Base-by-base conservation (phyloP, 352 stramenopile genomes). In the Globisporangium spiculum region DNA sequence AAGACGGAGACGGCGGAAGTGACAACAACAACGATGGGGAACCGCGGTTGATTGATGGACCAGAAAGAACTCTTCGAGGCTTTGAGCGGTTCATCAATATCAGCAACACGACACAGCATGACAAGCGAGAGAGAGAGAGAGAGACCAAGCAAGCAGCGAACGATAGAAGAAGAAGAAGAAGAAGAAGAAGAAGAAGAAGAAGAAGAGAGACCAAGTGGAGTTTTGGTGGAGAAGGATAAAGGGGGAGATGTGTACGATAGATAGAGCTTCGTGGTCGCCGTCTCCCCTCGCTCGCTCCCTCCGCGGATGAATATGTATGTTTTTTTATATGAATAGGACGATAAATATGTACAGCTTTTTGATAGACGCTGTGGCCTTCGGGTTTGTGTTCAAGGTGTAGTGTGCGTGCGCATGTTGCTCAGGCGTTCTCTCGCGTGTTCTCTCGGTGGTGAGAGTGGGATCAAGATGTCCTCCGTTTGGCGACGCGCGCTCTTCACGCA, bases 251-350 rank as follows among this genome's bases (percentile, higher is more conserved):
- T 22, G 56, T 27, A n/a, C 34, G 30, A 41, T 60, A 60, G 56
- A 61, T 61, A 61, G 56, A 48, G 56, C 56, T 61, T 48, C n/a
- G 48, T 16, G 20, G 14, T 48, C 12, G 26, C 4, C 9, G 18
- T 24, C 54, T 32, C 54, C 54, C 16, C 55, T 7, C 12, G 38
- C 32, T 38, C 8, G 32, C 14, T 46, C 20, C 20, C 6, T 26
- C 55, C 8, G 55, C 56, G 30, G 1, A 30, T n/a, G 53, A 32
- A 12, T 30, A 30, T 61, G 48, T 26, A 30, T 22, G 20, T 30
- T 27, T 48, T 30, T 60, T 61, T 61, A 61, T 61, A 61, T 61
- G 32, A 61, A 61, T 61, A 61, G 18, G 54, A 60, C 18, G 55
- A 61, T 61, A 36, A 61, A 61, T 46, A 61, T 61, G 32, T 61